phyloP scores from a whole-genome alignment of 2,329 filamentous ascomycete species.

The Pseudocercospora fuligena region DNA sequence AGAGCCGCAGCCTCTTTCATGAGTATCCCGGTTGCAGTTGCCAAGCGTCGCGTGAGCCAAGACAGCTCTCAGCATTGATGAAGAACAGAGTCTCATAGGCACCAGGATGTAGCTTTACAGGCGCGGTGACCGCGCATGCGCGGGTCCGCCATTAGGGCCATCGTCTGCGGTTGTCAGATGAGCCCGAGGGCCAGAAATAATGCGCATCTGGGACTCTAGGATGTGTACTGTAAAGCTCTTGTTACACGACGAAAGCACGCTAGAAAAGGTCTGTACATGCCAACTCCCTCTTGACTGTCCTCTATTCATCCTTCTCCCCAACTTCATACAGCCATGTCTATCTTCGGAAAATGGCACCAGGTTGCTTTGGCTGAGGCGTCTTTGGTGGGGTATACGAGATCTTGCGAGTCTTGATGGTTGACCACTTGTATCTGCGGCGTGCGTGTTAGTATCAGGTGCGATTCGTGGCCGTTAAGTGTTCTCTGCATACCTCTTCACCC shows the following conservation, averaged over 20 bases:
- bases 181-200: background rate
- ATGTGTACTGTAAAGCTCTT: constrained; percentile 21
- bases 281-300: constrained; percentile 21
- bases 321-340: constrained; percentile 20
- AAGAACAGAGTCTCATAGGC: too few relatives aligned
- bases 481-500: constrained; percentile 78
- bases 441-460: constrained; percentile 36
- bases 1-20: too few relatives aligned
- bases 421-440: constrained; percentile 82
- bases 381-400: constrained; percentile 50
- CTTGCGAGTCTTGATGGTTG: constrained; percentile 93
- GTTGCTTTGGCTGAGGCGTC: constrained; percentile 25
- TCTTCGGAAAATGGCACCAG: constrained; percentile 35
- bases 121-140: too few relatives aligned
- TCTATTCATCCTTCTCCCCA: constrained; percentile 13
- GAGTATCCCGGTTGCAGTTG: too few relatives aligned
- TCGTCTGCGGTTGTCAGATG: background rate
- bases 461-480: background rate
- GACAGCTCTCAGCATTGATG: too few relatives aligned
- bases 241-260: constrained; percentile 32
- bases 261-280: constrained; percentile 34
- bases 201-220: background rate
- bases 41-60: too few relatives aligned
- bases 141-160: too few relatives aligned
- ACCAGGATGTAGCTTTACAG: too few relatives aligned